Evolutionary conservation across 352 stramenopile species (phyloP).

Genomic region (Thraustotheca clavata): DNA sequence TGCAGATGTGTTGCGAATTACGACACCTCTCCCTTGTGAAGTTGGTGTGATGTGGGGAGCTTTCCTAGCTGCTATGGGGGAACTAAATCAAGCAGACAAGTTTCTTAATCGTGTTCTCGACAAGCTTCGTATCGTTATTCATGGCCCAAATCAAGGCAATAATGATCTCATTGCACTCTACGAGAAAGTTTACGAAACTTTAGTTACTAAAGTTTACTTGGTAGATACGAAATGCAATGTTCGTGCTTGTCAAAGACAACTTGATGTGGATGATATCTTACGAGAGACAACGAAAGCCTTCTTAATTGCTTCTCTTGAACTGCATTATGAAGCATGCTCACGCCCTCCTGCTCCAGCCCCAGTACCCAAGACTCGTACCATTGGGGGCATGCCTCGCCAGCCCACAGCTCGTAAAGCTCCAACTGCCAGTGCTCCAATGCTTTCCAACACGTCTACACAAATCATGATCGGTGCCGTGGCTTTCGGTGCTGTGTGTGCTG

Average conservation of each 20-base stretch:
- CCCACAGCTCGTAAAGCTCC: background rate
- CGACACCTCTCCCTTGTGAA: constrained; percentile 8
- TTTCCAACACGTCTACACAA: background rate
- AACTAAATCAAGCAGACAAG: background rate
- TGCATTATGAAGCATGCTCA: background rate
- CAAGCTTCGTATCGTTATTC: background rate
- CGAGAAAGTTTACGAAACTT: background rate
- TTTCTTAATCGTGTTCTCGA: constrained; percentile 5
- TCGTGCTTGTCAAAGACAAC: background rate
- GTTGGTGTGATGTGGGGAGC: constrained; percentile 11
- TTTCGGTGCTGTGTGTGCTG: constrained; percentile 11
- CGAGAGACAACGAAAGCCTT: background rate
- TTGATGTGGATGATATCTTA: background rate
- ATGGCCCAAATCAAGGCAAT: background rate
- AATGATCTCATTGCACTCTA: background rate
- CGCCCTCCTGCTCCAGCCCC: background rate
- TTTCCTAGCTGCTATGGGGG: constrained; percentile 15
- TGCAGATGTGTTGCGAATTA: constrained; percentile 12
- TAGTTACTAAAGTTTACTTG: constrained; percentile 13
- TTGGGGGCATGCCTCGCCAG: background rate
- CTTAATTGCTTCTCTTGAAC: background rate
- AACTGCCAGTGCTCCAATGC: background rate
- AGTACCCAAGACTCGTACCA: background rate
- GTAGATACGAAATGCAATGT: background rate
- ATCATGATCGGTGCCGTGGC: constrained; percentile 12